phyloP scores from a whole-genome alignment of 495 filamentous ascomycete species.

The Filosporella fistucella region DNA sequence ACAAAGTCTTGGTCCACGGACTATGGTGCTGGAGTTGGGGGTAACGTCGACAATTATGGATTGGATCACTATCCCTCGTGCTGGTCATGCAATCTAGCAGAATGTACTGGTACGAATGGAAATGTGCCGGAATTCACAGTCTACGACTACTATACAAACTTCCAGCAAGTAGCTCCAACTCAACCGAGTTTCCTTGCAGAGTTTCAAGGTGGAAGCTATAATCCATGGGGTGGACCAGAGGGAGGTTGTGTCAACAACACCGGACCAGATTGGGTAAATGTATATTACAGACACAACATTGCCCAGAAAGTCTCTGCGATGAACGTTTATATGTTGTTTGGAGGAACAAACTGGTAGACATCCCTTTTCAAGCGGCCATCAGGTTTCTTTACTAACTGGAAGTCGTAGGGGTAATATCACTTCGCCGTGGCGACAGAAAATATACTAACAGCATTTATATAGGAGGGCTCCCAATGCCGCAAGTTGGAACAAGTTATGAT shows the following conservation, averaged over 20 bases:
- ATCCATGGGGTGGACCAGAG: slow-evolving; percentile 55
- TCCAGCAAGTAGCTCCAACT: slow-evolving; percentile 42
- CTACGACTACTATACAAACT: slow-evolving; percentile 22
- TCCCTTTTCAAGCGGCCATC: neutral
- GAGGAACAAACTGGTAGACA: slow-evolving; percentile 48
- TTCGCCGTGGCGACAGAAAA: slow-evolving; percentile 19
- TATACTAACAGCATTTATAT: neutral
- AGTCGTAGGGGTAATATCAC: slow-evolving; percentile 27
- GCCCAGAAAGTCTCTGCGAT: slow-evolving; percentile 39
- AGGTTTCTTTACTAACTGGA: no score
- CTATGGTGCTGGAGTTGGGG: slow-evolving; percentile 37
- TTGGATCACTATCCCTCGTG: slow-evolving; percentile 58
- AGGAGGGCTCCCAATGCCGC: slow-evolving; percentile 23
- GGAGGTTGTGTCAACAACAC: slow-evolving; percentile 38
- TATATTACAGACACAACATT: slow-evolving; percentile 54
- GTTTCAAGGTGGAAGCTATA: slow-evolving; percentile 61
- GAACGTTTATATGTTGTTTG: slow-evolving; percentile 49
- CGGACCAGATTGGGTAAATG: slow-evolving; percentile 48
- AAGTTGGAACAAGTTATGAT: slow-evolving; percentile 50
- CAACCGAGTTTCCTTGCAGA: slow-evolving; percentile 57
- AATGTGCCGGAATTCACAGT: slow-evolving; percentile 44
- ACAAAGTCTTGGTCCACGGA: slow-evolving; percentile 41
- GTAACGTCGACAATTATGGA: slow-evolving; percentile 54
- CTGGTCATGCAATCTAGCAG: slow-evolving; percentile 52
- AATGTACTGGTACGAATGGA: slow-evolving; percentile 51